Evolutionary conservation across 768 basidiomycete species (phyloP).

Genomic region (Hypholoma fasciculare): DNA sequence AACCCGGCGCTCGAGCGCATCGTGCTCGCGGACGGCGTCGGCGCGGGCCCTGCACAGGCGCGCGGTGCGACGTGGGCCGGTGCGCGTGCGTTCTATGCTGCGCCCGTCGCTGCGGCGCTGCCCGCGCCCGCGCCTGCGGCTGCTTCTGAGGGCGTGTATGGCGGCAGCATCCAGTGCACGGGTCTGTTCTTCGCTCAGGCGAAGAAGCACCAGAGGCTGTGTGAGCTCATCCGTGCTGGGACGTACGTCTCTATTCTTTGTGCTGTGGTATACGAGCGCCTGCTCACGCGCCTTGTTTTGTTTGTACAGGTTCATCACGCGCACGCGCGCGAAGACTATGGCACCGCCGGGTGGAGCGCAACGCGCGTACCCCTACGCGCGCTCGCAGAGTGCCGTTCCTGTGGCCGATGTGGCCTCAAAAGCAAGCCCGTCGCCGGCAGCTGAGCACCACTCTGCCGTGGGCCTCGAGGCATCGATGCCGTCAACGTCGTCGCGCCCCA

Average conservation of each 20-base stretch:
- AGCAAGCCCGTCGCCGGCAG: too few species aligned
- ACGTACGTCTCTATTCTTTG: conserved; percentile 33
- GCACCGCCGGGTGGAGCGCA: conserved; percentile 5
- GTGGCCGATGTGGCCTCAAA: too few species aligned
- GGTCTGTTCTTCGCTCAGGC: conserved; percentile 62
- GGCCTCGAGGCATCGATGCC: too few species aligned
- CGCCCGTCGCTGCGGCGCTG: conserved; percentile 10
- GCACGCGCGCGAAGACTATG: conserved; percentile 24
- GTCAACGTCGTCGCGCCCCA: too few species aligned
- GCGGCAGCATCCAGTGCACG: conserved; percentile 36
- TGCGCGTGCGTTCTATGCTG: conserved; percentile 12
- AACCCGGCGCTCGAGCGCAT: conserved; percentile 53
- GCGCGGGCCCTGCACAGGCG: conserved; percentile 1
- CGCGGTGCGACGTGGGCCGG: not conserved
- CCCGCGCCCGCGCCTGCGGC: not conserved
- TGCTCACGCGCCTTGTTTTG: not conserved
- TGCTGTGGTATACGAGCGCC: conserved; percentile 1
- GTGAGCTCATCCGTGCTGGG: conserved; percentile 54
- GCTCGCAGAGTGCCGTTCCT: too few species aligned
- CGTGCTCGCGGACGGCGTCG: conserved; percentile 27
- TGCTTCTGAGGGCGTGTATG: conserved; percentile 12
- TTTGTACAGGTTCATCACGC: conserved; percentile 14
- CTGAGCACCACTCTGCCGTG: too few species aligned
- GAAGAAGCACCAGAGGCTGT: conserved; percentile 47
- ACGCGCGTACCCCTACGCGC: not conserved